A percentile compares a stretch with the other conserved stretches of the same genome.
Evolutionary conservation across 1,139 yeast genomes (phyloP).

Genomic region (Yamadazyma blattariae): DNA sequence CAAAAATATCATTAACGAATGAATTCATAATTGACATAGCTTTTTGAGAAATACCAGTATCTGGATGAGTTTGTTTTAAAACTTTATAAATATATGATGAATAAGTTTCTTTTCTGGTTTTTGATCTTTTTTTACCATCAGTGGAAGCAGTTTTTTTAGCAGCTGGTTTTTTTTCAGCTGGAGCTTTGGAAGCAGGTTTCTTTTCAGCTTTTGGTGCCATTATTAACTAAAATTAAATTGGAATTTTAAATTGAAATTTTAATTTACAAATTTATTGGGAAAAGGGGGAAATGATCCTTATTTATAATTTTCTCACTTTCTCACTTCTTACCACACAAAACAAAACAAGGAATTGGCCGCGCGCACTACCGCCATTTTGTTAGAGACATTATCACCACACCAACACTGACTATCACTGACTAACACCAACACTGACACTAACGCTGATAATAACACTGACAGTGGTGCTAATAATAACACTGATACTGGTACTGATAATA

Average conservation of each 20-base stretch:
- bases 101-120: constrained; percentile 98
- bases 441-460: no score
- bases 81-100: constrained; percentile 98
- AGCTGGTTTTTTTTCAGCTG: constrained; percentile 94
- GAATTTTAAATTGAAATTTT: neutral
- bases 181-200: constrained; percentile 99
- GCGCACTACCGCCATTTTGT: no score
- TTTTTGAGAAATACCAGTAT: constrained; percentile 98
- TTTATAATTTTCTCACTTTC: no score
- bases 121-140: constrained; percentile 90
- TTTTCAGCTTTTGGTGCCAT: constrained; percentile 99
- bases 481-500: no score
- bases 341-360: no score
- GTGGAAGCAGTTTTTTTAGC: constrained; percentile 92
- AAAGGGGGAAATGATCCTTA: neutral
- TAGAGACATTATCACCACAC: no score
- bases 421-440: no score
- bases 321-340: no score
- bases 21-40: constrained; percentile 99
- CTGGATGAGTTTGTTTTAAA: constrained; percentile 98
- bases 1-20: constrained; percentile 93
- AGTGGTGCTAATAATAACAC: no score
- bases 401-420: no score
- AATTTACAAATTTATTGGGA: neutral
- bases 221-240: constrained; percentile 14